Evolutionary conservation across 352 stramenopile species (phyloP), one percentile per base, ranked within the genome.

Genomic region (Phytopythium oedochilum): DNA sequence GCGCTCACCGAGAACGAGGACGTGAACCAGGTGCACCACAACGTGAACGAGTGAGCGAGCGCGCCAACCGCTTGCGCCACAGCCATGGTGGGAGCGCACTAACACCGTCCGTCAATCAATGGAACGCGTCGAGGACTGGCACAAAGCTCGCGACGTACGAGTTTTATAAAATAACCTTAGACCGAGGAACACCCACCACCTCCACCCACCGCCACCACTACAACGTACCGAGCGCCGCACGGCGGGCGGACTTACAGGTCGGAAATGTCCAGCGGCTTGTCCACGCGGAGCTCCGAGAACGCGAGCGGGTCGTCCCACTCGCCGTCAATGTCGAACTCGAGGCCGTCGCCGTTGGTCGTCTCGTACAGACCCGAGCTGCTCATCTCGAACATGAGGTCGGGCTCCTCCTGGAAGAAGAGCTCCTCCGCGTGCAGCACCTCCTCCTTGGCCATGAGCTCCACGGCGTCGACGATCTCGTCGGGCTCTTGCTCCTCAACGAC

Each of bases 11-110:
- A 89, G 45, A 85, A 90, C 61, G 80, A 89, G 45, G 83, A 93
- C 57, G 80, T 93, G 17, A 87, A 73, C 66, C 66, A 88, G 57
- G 84, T 93, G 51, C 72, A 88, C 63, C 80, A 93, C 76, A 93
- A 93, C 65, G 68, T 92, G 28, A 83, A 89, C 59, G 75, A 92
- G 62, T 89, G 71, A 66, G 26, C 40, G 42, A 32, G 44, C 23
- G 35, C 55, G n/a, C 15, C n/a, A n/a, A n/a, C n/a, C n/a, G n/a
- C n/a, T n/a, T n/a, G n/a, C n/a, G n/a, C n/a, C n/a, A n/a, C n/a
- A n/a, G n/a, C n/a, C n/a, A n/a, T n/a, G n/a, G n/a, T n/a, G n/a
- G n/a, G n/a, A n/a, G n/a, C n/a, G n/a, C n/a, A n/a, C n/a, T n/a
- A n/a, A n/a, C n/a, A n/a, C n/a, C n/a, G n/a, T n/a, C n/a, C n/a